phyloP scores from a whole-genome alignment of 495 filamentous ascomycete species.

The Jackrogersella multiformis region DNA sequence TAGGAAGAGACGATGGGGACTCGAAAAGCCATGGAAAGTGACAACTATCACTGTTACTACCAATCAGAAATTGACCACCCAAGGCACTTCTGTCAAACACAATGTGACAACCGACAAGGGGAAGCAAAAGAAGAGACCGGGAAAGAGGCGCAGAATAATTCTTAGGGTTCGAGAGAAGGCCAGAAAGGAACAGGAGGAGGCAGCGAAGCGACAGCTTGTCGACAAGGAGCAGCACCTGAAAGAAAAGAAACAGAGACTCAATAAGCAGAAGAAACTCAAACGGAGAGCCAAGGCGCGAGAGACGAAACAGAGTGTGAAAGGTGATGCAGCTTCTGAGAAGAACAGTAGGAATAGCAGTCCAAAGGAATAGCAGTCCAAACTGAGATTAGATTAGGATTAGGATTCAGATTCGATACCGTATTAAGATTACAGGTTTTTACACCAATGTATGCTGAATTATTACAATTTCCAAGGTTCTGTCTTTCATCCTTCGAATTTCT shows the following conservation, averaged over 20 bases:
- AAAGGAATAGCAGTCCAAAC: no score
- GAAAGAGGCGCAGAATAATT: slow-evolving; percentile 64
- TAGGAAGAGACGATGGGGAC: slow-evolving; percentile 58
- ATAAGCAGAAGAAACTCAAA: slow-evolving; percentile 63
- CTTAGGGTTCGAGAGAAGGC: slow-evolving; percentile 51
- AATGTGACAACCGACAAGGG: slow-evolving; percentile 12
- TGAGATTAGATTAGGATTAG: not conserved
- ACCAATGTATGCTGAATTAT: no score
- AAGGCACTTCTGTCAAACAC: not conserved
- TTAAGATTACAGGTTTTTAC: not conserved
- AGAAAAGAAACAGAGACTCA: slow-evolving; percentile 64
- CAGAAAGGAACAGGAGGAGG: slow-evolving; percentile 45
- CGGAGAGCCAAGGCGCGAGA: slow-evolving; percentile 59
- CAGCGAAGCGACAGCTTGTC: slow-evolving; percentile 40
- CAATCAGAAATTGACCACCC: not conserved
- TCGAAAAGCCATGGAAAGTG: slow-evolving; percentile 66
- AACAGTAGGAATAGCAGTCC: slow-evolving; percentile 7
- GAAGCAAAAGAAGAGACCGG: slow-evolving; percentile 54
- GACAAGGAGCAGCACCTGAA: slow-evolving; percentile 60
- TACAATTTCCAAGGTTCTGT: no score
- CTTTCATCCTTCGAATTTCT: no score
- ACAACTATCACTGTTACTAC: slow-evolving; percentile 44
- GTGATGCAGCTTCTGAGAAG: slow-evolving; percentile 25
- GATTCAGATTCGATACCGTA: not conserved
- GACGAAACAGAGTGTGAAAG: slow-evolving; percentile 52